Conservation (phyloP, 2,329 filamentous ascomycete genomes). For the Rugonectria rugulosa region DNA sequence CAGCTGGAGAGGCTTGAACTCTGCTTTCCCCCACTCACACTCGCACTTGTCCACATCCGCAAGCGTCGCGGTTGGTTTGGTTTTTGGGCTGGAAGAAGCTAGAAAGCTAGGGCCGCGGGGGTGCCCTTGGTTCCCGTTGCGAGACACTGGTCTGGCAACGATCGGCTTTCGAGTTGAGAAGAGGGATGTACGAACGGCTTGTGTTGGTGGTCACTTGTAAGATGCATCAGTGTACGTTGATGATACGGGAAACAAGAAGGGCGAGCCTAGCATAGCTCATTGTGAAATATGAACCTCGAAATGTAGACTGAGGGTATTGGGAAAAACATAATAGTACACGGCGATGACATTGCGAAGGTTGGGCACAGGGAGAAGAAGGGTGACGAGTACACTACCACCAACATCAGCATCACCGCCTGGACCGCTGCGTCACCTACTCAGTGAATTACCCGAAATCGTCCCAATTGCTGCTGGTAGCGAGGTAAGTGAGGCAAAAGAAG, state of each 20-base stretch:
- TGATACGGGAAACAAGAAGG: background rate
- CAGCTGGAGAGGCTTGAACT: background rate
- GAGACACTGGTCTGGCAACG: constrained; percentile 38
- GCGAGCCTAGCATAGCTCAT: too few relatives aligned
- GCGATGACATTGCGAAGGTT: too few relatives aligned
- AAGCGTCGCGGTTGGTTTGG: constrained; percentile 4
- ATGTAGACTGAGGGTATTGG: too few relatives aligned
- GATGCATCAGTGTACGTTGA: background rate
- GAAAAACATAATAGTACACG: too few relatives aligned
- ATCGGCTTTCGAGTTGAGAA: constrained; percentile 9
- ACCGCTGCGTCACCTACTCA: background rate
- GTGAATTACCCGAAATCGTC: constrained; percentile 2
- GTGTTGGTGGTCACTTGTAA: too few relatives aligned
- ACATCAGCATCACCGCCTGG: background rate
- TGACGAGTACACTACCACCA: background rate
- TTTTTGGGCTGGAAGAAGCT: constrained; percentile 19
- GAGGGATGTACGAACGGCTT: background rate
- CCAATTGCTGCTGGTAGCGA: background rate
- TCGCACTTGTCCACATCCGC: background rate
- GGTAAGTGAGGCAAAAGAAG: background rate
- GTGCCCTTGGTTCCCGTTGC: constrained; percentile 23
- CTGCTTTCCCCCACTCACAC: background rate
- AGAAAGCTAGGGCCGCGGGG: constrained; percentile 8
- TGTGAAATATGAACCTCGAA: too few relatives aligned
- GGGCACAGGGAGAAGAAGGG: background rate